Evolutionary conservation across 352 stramenopile genomes (phyloP).

Genomic region (Peronosclerospora sorghi): DNA sequence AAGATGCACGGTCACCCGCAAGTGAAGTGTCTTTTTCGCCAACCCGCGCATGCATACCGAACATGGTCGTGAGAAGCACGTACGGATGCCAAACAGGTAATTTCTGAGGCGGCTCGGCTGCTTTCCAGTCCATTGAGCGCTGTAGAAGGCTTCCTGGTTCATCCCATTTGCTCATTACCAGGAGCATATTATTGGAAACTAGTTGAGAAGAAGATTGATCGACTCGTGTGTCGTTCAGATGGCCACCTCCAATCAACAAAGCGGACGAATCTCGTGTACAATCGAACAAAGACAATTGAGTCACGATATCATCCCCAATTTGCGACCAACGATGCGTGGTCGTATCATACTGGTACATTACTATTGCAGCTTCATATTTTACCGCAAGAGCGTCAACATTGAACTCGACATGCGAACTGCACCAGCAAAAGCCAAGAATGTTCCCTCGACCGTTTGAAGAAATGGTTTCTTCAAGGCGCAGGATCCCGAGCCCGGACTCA

Average conservation of each 20-base stretch:
- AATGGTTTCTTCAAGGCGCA: slow-evolving; percentile 60
- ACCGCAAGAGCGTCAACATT: slow-evolving; percentile 71
- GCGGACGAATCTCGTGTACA: slow-evolving; percentile 75
- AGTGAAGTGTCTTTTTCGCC: slow-evolving; percentile 66
- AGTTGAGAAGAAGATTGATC: slow-evolving; percentile 6
- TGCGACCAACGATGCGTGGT: slow-evolving; percentile 40
- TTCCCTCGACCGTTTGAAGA: slow-evolving; percentile 36
- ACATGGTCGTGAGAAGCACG: slow-evolving; percentile 73
- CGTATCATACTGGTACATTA: slow-evolving; percentile 78
- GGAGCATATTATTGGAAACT: slow-evolving; percentile 62
- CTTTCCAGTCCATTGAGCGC: slow-evolving; percentile 73
- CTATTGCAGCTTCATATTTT: slow-evolving; percentile 48
- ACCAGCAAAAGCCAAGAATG: slow-evolving; percentile 72
- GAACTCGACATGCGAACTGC: slow-evolving; percentile 72
- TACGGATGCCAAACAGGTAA: slow-evolving; percentile 80
- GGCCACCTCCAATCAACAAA: slow-evolving; percentile 54
- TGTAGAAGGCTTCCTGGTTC: slow-evolving; percentile 59
- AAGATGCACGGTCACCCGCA: slow-evolving; percentile 44
- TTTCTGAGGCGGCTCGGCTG: slow-evolving; percentile 50
- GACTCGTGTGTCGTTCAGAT: slow-evolving; percentile 15
- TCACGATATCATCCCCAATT: slow-evolving; percentile 52
- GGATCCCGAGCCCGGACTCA: slow-evolving; percentile 69
- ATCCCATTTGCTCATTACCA: slow-evolving; percentile 75
- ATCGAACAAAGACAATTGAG: slow-evolving; percentile 50
- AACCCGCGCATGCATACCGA: slow-evolving; percentile 75